Percentiles rank a stretch among this genome's conserved stretches.
Conservation (phyloP, 2,329 filamentous ascomycete genomes). For the Aspergillus pseudonomiae region DNA sequence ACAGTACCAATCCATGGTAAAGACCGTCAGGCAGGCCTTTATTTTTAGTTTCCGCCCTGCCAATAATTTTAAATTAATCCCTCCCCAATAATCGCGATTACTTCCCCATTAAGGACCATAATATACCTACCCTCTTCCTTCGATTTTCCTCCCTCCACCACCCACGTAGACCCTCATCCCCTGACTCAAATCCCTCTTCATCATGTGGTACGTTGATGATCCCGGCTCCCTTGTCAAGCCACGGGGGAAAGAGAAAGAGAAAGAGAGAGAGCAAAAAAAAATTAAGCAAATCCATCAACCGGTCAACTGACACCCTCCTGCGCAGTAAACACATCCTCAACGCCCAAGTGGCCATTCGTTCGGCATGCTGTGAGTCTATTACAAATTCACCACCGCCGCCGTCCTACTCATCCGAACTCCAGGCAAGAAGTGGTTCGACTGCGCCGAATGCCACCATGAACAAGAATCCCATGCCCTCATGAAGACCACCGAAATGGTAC, state of each 20-base stretch:
- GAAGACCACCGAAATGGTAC: constrained; percentile 79
- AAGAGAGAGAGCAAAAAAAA: not conserved
- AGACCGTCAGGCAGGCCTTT: constrained; percentile 4
- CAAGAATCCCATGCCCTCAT: constrained; percentile 74
- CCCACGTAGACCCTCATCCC: not conserved
- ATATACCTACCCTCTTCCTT: constrained; percentile 9
- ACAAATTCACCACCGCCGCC: not conserved
- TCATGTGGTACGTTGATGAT: constrained; percentile 32
- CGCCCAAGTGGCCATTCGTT: constrained; percentile 93
- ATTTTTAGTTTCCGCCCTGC: constrained; percentile 23
- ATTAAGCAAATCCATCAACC: not conserved
- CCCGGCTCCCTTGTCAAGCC: not conserved
- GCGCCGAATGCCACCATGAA: constrained; percentile 89
- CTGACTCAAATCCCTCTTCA: constrained; percentile 4
- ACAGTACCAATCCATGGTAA: not conserved
- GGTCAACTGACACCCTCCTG: constrained; percentile 12
- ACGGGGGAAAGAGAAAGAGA: not conserved
- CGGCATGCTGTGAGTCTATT: constrained; percentile 78
- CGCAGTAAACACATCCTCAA: constrained; percentile 95
- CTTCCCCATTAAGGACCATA: not conserved
- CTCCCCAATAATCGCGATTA: constrained; percentile 6
- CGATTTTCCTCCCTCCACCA: constrained; percentile 8
- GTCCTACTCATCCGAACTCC: constrained; percentile 9
- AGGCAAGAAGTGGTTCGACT: constrained; percentile 99
- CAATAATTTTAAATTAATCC: constrained; percentile 5